Percentiles rank a stretch among this genome's conserved stretches.
phyloP scores from a whole-genome alignment of 1,139 yeast species.

The Geotrichum bryndzae region DNA sequence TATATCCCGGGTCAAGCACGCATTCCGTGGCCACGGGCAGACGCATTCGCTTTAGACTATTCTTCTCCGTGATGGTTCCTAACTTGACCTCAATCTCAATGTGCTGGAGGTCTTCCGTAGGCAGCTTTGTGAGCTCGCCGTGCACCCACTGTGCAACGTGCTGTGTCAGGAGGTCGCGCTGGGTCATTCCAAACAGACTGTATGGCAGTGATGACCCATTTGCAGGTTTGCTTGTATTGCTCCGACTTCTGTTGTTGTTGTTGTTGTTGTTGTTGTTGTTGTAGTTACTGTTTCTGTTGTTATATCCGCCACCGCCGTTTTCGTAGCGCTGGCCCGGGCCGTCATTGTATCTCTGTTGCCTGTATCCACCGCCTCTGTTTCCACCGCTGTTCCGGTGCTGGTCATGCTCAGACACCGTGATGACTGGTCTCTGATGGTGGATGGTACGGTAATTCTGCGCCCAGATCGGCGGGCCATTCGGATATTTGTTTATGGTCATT shows the following conservation, averaged over 20 bases:
- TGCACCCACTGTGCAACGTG: not conserved
- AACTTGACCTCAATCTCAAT: slow-evolving; percentile 80
- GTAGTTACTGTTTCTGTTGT: not conserved
- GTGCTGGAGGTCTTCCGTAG: slow-evolving; percentile 67
- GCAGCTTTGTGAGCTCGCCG: slow-evolving; percentile 38
- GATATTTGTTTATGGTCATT: not conserved
- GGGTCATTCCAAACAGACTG: slow-evolving; percentile 53
- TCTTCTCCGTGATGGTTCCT: slow-evolving; percentile 67
- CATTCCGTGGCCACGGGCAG: slow-evolving; percentile 76
- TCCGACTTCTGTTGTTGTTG: not conserved
- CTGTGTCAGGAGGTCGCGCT: not conserved
- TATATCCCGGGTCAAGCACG: slow-evolving; percentile 49
- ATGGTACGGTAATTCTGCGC: slow-evolving; percentile 42
- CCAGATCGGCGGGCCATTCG: slow-evolving; percentile 61
- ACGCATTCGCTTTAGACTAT: slow-evolving; percentile 56
- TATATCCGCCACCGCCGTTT: not conserved
- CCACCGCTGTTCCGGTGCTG: not conserved
- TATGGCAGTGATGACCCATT: slow-evolving; percentile 24
- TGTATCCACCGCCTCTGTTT: not conserved
- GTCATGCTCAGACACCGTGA: not conserved
- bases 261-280: not conserved
- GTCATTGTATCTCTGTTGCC: not conserved
- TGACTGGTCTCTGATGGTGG: not conserved
- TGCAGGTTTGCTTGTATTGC: not conserved
- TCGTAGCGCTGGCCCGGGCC: not conserved